Conservation (phyloP, 2,329 filamentous ascomycete species). For the Gliomastix tumulicola region DNA sequence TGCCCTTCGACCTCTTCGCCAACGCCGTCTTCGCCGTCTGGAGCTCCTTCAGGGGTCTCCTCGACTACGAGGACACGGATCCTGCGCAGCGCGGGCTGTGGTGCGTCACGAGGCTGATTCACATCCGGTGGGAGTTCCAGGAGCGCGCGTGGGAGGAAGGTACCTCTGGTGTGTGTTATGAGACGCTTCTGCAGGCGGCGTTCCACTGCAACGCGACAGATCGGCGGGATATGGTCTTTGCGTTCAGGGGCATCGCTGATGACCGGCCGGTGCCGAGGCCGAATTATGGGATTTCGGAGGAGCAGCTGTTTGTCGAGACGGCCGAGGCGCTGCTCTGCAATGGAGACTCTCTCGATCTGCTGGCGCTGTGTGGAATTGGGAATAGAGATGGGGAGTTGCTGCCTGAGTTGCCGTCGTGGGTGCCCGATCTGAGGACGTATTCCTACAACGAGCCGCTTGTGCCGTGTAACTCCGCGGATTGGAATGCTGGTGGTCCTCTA, state of each 20-base stretch:
- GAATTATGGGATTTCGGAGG: constrained; percentile 1
- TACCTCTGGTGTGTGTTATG: too few species aligned
- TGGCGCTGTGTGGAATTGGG: neutral
- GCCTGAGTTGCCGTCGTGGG: constrained; percentile 3
- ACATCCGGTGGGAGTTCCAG: neutral
- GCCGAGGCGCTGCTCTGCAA: neutral
- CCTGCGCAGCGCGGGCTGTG: neutral
- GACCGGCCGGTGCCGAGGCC: neutral
- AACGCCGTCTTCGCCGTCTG: neutral
- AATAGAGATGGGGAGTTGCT: neutral
- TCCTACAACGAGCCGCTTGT: neutral
- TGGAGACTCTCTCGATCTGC: constrained; percentile 1
- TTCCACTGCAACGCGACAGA: constrained; percentile 1
- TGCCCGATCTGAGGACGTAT: neutral
- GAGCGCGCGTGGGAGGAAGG: neutral
- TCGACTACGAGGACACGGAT: neutral
- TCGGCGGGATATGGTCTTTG: constrained; percentile 2
- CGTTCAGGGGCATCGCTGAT: constrained; percentile 4
- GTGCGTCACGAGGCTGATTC: neutral
- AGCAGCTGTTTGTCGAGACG: neutral
- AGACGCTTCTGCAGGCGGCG: neutral
- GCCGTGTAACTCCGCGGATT: neutral
- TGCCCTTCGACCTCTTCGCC: neutral
- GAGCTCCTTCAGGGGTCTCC: neutral
- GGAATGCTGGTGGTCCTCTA: neutral